Conservation (phyloP, 2,329 filamentous ascomycete species). For the Claviceps fusiformis region DNA sequence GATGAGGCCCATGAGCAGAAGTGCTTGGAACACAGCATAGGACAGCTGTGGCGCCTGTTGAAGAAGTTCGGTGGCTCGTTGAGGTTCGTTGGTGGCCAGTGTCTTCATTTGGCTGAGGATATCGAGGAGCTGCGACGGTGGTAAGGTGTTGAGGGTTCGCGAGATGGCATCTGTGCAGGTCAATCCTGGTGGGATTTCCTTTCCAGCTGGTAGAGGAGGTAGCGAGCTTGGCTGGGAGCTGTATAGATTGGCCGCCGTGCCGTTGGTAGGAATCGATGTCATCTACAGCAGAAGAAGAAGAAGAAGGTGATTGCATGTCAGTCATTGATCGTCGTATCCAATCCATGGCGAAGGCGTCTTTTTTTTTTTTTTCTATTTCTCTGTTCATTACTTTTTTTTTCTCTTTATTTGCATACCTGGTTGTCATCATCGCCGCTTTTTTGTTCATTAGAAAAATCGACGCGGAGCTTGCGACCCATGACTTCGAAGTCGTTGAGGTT, state of each 20-base stretch:
- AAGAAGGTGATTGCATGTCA: not conserved
- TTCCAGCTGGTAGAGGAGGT: constrained; percentile 71
- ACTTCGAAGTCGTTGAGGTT: constrained; percentile 94
- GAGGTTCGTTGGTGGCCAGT: constrained; percentile 68
- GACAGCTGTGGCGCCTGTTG: constrained; percentile 81
- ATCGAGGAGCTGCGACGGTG: constrained; percentile 79
- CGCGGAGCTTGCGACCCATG: constrained; percentile 84
- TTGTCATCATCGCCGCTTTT: constrained; percentile 50
- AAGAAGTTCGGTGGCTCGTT: constrained; percentile 73
- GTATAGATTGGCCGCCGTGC: constrained; percentile 18
- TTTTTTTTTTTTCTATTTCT: no score
- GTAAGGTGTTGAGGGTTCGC: constrained; percentile 73
- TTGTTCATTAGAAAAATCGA: constrained; percentile 93
- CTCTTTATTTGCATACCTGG: constrained; percentile 4
- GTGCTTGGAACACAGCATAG: constrained; percentile 88
- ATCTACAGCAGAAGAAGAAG: constrained; percentile 1
- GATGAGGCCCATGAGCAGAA: constrained; percentile 85
- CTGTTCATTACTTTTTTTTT: not conserved
- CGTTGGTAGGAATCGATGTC: constrained; percentile 19
- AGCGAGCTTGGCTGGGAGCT: constrained; percentile 37
- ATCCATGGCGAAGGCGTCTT: not conserved
- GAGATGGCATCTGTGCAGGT: constrained; percentile 86
- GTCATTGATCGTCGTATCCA: not conserved
- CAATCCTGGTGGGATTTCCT: constrained; percentile 70
- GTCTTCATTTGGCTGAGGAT: constrained; percentile 91